These are phyloP conservation scores for Perkinsus olseni DNA, from an alignment of 169 alveolate species.

Conservation along the genomic window DNA sequence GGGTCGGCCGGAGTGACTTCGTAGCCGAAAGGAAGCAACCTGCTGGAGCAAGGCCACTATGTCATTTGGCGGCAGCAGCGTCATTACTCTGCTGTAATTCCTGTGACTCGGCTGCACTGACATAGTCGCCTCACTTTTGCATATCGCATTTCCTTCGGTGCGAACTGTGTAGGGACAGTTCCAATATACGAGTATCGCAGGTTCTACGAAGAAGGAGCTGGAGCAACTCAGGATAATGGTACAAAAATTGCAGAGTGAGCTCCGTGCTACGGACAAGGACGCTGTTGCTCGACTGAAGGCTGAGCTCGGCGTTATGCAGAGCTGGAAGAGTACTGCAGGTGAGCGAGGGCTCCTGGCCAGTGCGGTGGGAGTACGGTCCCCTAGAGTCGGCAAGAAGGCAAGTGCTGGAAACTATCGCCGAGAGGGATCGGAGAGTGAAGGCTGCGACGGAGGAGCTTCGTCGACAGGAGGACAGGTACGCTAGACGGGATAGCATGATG, in stretches of 20 bases:
- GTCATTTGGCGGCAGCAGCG: too few relatives aligned
- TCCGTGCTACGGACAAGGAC: not conserved
- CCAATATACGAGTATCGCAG: too few relatives aligned
- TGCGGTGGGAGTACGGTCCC: not conserved
- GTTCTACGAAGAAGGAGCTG: not conserved
- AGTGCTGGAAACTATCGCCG: not conserved
- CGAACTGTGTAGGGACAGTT: not conserved
- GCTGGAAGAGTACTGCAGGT: not conserved
- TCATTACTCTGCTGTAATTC: too few relatives aligned
- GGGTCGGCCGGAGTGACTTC: too few relatives aligned
- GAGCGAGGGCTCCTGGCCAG: not conserved
- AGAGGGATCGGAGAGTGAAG: not conserved
- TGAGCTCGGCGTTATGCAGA: not conserved
- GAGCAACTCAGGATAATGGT: not conserved
- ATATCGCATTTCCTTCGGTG: too few relatives aligned
- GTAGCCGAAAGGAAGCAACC: too few relatives aligned
- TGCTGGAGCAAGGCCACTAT: too few relatives aligned
- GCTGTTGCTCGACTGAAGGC: not conserved
- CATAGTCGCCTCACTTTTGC: too few relatives aligned
- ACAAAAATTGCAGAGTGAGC: not conserved
- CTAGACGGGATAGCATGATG: not conserved
- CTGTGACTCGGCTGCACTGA: too few relatives aligned
- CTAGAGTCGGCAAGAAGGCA: not conserved
- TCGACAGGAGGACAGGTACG: not conserved
- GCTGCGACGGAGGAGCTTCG: not conserved